phyloP scores from a whole-genome alignment of 2,329 filamentous ascomycete genomes.

The Boeremia exigua region DNA sequence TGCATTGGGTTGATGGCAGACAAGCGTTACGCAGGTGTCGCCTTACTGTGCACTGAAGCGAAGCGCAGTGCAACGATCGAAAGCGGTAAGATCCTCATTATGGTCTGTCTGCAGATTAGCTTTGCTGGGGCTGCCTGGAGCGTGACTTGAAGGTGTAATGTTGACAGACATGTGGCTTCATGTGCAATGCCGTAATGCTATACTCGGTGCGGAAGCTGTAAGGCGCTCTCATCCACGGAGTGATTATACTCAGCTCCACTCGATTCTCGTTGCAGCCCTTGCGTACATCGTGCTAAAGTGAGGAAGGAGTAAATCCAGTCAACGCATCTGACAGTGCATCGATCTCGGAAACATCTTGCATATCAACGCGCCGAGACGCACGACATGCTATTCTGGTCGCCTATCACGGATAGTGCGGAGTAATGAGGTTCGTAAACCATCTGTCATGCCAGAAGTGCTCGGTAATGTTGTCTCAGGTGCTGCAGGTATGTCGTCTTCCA shows the following conservation, averaged over 20 bases:
- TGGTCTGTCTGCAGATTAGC: conserved; percentile 4
- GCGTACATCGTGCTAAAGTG: neutral
- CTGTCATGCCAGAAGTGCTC: conserved; percentile 7
- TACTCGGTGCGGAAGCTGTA: neutral
- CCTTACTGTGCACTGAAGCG: conserved; percentile 8
- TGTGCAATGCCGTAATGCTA: conserved; percentile 1
- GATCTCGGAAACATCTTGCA: conserved; percentile 20
- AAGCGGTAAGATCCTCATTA: conserved; percentile 14
- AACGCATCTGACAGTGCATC: conserved; percentile 3
- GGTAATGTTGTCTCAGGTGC: conserved; percentile 12
- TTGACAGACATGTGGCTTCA: conserved; percentile 5
- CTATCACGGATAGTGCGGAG: conserved; percentile 3
- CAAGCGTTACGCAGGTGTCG: conserved; percentile 12
- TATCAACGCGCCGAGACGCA: conserved; percentile 1
- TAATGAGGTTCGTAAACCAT: conserved; percentile 3
- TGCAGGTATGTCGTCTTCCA: conserved; percentile 12
- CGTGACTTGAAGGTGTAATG: neutral
- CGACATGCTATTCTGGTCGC: conserved; percentile 14
- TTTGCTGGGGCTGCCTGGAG: neutral
- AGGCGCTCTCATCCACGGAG: neutral
- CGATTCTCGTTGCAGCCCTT: conserved; percentile 6
- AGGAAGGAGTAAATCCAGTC: conserved; percentile 10
- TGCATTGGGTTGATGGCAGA: conserved; percentile 5
- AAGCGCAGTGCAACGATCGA: neutral
- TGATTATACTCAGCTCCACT: neutral